Percentiles rank a stretch among this genome's conserved stretches.
Evolutionary conservation across 2,329 filamentous ascomycete genomes (phyloP).

Genomic region (Coniochaeta pulveracea): DNA sequence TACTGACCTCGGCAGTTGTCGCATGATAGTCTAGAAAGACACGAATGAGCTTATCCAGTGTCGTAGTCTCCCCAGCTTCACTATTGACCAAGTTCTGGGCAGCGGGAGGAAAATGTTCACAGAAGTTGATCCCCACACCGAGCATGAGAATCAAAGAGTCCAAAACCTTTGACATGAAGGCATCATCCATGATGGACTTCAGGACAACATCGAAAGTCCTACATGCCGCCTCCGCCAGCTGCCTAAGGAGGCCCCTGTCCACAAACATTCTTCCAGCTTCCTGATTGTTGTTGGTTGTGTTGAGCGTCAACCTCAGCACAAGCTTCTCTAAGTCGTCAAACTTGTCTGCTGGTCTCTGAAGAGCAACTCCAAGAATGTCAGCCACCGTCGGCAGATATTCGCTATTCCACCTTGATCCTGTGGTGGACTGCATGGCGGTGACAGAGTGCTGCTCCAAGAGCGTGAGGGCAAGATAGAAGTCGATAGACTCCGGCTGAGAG

Average conservation of each 20-base stretch:
- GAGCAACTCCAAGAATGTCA: constrained; percentile 29
- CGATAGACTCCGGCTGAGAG: constrained; percentile 19
- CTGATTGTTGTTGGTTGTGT: constrained; percentile 73
- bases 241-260: constrained; percentile 39
- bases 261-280: constrained; percentile 60
- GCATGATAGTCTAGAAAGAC: constrained; percentile 59
- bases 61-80: constrained; percentile 22
- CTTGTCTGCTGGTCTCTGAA: constrained; percentile 20
- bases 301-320: constrained; percentile 63
- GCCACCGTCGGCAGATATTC: constrained; percentile 41
- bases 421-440: constrained; percentile 30
- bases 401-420: constrained; percentile 31
- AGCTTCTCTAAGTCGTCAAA: constrained; percentile 31
- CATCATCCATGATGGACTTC: constrained; percentile 32
- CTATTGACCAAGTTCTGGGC: constrained; percentile 34
- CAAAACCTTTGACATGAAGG: constrained; percentile 39
- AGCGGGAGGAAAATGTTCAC: constrained; percentile 62
- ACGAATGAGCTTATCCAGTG: constrained; percentile 47
- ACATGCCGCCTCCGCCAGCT: constrained; percentile 38
- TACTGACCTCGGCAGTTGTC: constrained; percentile 56
- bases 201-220: constrained; percentile 36
- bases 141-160: constrained; percentile 68
- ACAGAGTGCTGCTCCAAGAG: constrained; percentile 44
- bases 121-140: constrained; percentile 77
- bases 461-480: constrained; percentile 32